Conservation (phyloP, 2,329 filamentous ascomycete genomes). For the Fusarium protoensiforme region DNA sequence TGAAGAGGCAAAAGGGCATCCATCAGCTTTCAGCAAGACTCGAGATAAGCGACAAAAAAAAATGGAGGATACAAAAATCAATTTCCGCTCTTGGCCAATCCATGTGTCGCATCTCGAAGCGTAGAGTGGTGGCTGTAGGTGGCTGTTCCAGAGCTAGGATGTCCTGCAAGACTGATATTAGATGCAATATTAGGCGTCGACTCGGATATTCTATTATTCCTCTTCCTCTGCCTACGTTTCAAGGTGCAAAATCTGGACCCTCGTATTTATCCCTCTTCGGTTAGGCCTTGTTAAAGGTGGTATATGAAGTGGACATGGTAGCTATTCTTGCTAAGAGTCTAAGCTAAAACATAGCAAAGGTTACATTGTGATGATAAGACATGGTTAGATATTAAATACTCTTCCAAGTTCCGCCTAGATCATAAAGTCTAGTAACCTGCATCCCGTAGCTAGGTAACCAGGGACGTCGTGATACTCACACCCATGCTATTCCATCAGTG, state of each 20-base stretch:
- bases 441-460: too few relatives aligned
- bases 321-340: too few relatives aligned
- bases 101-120: background rate
- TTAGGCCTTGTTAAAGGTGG: too few relatives aligned
- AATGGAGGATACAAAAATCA: background rate
- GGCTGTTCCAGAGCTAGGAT: background rate
- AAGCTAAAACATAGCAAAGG: too few relatives aligned
- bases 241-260: background rate
- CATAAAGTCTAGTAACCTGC: too few relatives aligned
- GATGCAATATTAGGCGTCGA: background rate
- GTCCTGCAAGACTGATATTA: background rate
- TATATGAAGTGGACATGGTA: too few relatives aligned
- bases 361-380: too few relatives aligned
- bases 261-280: background rate
- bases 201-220: background rate
- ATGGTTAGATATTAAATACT: too few relatives aligned
- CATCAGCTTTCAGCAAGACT: background rate
- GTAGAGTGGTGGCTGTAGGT: background rate
- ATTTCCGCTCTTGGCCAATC: background rate
- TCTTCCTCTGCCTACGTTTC: background rate
- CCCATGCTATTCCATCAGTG: too few relatives aligned
- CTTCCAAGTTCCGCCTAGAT: too few relatives aligned
- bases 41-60: background rate
- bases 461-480: too few relatives aligned
- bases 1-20: background rate